These are phyloP conservation scores for Pestalotiopsis sp. DNA, from an alignment of 2,329 filamentous ascomycete genomes.

Conservation along the genomic window DNA sequence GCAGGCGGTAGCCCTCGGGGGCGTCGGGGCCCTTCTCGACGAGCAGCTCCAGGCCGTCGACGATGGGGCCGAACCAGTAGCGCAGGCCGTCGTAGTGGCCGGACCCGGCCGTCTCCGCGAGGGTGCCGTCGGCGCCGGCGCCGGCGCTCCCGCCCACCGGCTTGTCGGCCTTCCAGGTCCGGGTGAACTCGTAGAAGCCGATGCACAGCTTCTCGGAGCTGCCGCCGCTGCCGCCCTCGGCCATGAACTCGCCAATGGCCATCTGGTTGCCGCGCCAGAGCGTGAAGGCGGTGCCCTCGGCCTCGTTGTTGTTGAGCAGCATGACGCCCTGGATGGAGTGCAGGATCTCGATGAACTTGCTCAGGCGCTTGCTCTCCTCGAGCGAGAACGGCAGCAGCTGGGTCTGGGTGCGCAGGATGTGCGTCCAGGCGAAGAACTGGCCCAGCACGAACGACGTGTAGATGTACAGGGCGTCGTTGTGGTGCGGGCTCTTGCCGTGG, in stretches of 20 bases:
- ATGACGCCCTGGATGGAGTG: slow-evolving; percentile 1
- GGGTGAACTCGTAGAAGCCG: slow-evolving; percentile 4
- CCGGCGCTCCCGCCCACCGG: background rate
- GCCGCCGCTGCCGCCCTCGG: background rate
- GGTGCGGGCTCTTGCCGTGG: background rate
- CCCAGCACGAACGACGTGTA: slow-evolving; percentile 5
- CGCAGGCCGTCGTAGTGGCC: background rate
- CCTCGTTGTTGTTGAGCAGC: background rate
- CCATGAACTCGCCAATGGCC: background rate
- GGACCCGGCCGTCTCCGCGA: background rate
- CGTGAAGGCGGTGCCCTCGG: background rate
- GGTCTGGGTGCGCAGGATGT: background rate
- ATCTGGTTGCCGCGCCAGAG: slow-evolving; percentile 5
- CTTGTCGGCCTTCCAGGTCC: background rate
- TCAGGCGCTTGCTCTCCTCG: slow-evolving; percentile 2
- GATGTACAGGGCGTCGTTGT: slow-evolving; percentile 1
- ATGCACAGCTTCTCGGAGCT: background rate
- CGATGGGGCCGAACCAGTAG: slow-evolving; percentile 1
- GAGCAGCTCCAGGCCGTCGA: background rate
- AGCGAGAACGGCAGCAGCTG: background rate
- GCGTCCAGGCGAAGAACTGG: slow-evolving; percentile 4
- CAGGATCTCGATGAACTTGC: background rate
- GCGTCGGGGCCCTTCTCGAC: background rate
- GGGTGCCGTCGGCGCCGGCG: background rate
- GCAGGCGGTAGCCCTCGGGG: background rate